phyloP scores from a whole-genome alignment of 805 yeast species.

The Priceomyces castillae region DNA sequence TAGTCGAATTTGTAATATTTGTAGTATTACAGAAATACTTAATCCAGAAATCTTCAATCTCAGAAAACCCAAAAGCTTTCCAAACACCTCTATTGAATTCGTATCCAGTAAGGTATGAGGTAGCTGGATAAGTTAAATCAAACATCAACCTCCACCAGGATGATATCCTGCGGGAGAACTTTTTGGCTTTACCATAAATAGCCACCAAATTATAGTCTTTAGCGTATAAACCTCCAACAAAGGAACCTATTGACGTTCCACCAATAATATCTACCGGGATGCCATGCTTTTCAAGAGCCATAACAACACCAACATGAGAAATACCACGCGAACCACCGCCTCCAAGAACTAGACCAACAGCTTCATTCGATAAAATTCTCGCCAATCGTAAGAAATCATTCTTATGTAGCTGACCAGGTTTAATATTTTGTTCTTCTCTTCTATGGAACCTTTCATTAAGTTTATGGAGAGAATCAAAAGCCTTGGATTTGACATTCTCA shows the following conservation, averaged over 20 bases:
- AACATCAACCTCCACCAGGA: slow-evolving; percentile 81
- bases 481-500: slow-evolving; percentile 31
- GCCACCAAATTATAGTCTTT: slow-evolving; percentile 89
- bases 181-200: slow-evolving; percentile 84
- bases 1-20: slow-evolving; percentile 88
- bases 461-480: slow-evolving; percentile 25
- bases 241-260: slow-evolving; percentile 95
- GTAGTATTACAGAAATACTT: slow-evolving; percentile 87
- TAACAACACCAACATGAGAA: slow-evolving; percentile 87
- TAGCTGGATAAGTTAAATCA: slow-evolving; percentile 89
- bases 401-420: slow-evolving; percentile 56
- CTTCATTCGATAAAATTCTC: slow-evolving; percentile 84
- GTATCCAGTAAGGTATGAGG: slow-evolving; percentile 95
- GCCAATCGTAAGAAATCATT: slow-evolving; percentile 90
- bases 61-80: slow-evolving; percentile 88
- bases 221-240: slow-evolving; percentile 94
- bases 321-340: slow-evolving; percentile 98
- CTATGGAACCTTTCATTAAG: slow-evolving; percentile 20
- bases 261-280: slow-evolving; percentile 93
- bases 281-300: slow-evolving; percentile 86
- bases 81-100: slow-evolving; percentile 97
- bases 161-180: slow-evolving; percentile 76
- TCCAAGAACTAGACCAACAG: slow-evolving; percentile 90
- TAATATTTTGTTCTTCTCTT: slow-evolving; percentile 18
- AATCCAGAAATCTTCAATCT: slow-evolving; percentile 96